phyloP scores from a whole-genome alignment of 2,329 filamentous ascomycete genomes.

The Elsinoe arachidis region DNA sequence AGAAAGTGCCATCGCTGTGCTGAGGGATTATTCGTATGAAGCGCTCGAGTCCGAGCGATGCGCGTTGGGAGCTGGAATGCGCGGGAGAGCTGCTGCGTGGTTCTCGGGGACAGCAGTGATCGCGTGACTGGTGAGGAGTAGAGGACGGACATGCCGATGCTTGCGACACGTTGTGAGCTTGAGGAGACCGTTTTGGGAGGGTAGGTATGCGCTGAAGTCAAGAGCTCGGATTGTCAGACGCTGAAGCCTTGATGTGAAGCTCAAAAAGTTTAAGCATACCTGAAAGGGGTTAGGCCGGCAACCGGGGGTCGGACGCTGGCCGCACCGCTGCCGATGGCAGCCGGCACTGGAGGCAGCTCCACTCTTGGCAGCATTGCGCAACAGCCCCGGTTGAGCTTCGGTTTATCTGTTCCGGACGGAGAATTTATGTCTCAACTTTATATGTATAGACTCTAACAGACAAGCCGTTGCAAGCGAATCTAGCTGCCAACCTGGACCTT shows the following conservation, averaged over 20 bases:
- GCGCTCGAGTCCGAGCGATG: slow-evolving; percentile 12
- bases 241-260: slow-evolving; percentile 6
- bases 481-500: not conserved
- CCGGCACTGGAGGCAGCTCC: not conserved
- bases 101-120: not conserved
- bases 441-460: not conserved
- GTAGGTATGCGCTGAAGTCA: not conserved
- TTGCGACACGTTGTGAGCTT: not conserved
- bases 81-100: slow-evolving; percentile 8
- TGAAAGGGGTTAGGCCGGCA: not conserved
- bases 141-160: slow-evolving; percentile 1
- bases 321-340: no score
- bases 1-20: not conserved
- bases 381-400: not conserved
- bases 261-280: slow-evolving; percentile 1
- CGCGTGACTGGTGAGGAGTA: not conserved
- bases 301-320: no score
- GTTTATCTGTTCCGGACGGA: not conserved
- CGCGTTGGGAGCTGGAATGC: slow-evolving; percentile 1
- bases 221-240: not conserved
- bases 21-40: not conserved
- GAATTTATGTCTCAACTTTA: not conserved
- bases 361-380: not conserved
- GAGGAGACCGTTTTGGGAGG: not conserved
- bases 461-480: slow-evolving; percentile 2